Evolutionary conservation across 2,329 filamentous ascomycete species (phyloP), one percentile per base, ranked within the genome.

Genomic region (Phoma herbarum): DNA sequence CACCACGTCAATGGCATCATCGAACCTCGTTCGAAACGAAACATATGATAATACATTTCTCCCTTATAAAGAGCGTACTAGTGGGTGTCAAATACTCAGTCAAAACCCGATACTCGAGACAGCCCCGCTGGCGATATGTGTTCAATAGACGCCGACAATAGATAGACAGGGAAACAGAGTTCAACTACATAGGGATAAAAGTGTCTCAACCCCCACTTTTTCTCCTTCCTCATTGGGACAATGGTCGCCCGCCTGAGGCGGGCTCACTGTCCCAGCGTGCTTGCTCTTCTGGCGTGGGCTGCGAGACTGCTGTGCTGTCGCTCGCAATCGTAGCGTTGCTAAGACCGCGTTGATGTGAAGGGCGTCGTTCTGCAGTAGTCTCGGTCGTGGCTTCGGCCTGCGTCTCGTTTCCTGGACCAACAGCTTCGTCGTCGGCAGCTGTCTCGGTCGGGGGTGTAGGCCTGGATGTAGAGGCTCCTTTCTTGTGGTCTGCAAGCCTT

Each of bases 221-320:
- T 4, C 18, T 10, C 23, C 16, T 57, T 41, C 23, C 45, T 60
- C 41, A 63, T n/a, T 61, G 52, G 12, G 63, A 68, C n/a, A 65
- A 45, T 7, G 65, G 59, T n/a, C 62, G 47, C n/a, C 43, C 52
- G 11, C 37, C 37, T 23, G 20, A 41, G 20, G 37, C 10, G 18
- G 59, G 57, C 35, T 55, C 22, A 35, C 16, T 63, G 2, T 43
- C 65, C 74, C 74, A 77, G 12, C 50, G 59, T 45, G 71, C 67
- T 41, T 72, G 42, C 37, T 77, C 72, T 46, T 76, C 73, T 18
- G 72, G 67, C 31, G 73, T 75, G 1, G 73, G 72, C 28, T 74
- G 65, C n/a, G 71, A 75, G 10, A 76, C 70, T 8, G 67, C 74
- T 37, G 74, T 77, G 46, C 63, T 73, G 11, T 75, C 72, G 46